Percentiles rank a stretch among this genome's conserved stretches.
Conservation (phyloP, 2,329 filamentous ascomycete species). For the Helminthosporium solani region DNA sequence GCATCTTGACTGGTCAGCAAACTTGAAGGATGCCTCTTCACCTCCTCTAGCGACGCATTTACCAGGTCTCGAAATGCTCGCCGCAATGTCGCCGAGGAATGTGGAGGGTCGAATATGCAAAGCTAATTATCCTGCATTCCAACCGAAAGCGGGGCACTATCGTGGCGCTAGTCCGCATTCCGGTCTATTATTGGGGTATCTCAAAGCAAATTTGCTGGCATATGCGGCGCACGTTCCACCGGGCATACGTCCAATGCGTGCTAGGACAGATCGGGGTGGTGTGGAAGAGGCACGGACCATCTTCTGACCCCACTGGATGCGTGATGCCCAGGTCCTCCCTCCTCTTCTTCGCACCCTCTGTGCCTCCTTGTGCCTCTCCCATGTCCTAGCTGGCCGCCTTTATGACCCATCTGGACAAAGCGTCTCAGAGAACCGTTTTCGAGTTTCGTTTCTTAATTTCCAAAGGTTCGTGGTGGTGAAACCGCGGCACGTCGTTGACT, state of each 20-base stretch:
- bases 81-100: too few relatives aligned
- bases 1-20: conserved; percentile 8
- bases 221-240: conserved; percentile 24
- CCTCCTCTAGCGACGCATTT: background rate
- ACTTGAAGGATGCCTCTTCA: conserved; percentile 4
- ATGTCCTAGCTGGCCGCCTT: too few relatives aligned
- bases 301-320: too few relatives aligned
- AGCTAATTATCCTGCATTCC: conserved; percentile 37
- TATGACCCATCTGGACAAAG: too few relatives aligned
- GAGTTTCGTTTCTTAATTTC: conserved; percentile 7
- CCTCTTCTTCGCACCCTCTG: background rate
- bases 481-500: conserved; percentile 9
- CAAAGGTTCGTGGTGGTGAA: conserved; percentile 13
- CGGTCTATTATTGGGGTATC: conserved; percentile 22
- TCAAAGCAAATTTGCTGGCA: conserved; percentile 28
- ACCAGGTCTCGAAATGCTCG: conserved; percentile 2
- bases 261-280: too few relatives aligned
- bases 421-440: conserved; percentile 13
- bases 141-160: conserved; percentile 30
- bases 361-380: too few relatives aligned
- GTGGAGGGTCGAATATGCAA: conserved; percentile 13
- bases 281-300: conserved; percentile 19
- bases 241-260: conserved; percentile 9
- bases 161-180: conserved; percentile 21
- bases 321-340: too few relatives aligned